phyloP scores from a whole-genome alignment of 768 basidiomycete genomes.

The Macrolepiota dolichaula region DNA sequence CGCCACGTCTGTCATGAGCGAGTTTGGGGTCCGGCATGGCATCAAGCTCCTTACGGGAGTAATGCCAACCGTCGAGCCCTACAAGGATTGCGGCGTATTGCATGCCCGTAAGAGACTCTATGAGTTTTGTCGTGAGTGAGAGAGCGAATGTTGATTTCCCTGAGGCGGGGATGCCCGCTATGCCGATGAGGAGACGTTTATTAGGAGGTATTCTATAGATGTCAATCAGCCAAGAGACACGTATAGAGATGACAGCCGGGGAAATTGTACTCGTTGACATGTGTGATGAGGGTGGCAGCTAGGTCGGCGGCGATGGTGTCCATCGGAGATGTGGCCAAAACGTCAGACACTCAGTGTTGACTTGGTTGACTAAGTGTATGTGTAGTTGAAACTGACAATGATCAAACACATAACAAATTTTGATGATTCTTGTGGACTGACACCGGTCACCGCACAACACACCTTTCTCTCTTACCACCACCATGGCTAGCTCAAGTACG shows the following conservation, averaged over 20 bases:
- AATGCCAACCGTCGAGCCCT: constrained; percentile 91
- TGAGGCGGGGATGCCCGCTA: constrained; percentile 79
- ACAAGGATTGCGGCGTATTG: constrained; percentile 55
- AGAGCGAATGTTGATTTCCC: constrained; percentile 81
- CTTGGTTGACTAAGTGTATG: too few relatives aligned
- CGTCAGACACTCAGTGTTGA: too few relatives aligned
- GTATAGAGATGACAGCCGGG: constrained; percentile 2
- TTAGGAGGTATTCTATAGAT: constrained; percentile 29
- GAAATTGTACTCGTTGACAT: constrained; percentile 33
- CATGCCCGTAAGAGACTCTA: constrained; percentile 32
- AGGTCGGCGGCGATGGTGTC: constrained; percentile 21
- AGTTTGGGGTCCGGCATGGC: constrained; percentile 69
- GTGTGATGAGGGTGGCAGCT: constrained; percentile 20
- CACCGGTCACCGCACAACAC: constrained; percentile 2
- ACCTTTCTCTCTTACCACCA: constrained; percentile 4
- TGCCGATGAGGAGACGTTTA: constrained; percentile 63
- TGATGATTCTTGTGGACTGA: constrained; percentile 12
- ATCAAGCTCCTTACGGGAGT: constrained; percentile 75
- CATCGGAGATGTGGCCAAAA: constrained; percentile 15
- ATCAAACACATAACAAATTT: neutral
- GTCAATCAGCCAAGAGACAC: constrained; percentile 7
- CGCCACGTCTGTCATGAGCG: constrained; percentile 80
- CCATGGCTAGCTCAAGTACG: constrained; percentile 25
- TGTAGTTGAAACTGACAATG: neutral
- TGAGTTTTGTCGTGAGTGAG: constrained; percentile 51